Conservation (phyloP, 2,329 filamentous ascomycete species). For the Fusarium sp. region DNA sequence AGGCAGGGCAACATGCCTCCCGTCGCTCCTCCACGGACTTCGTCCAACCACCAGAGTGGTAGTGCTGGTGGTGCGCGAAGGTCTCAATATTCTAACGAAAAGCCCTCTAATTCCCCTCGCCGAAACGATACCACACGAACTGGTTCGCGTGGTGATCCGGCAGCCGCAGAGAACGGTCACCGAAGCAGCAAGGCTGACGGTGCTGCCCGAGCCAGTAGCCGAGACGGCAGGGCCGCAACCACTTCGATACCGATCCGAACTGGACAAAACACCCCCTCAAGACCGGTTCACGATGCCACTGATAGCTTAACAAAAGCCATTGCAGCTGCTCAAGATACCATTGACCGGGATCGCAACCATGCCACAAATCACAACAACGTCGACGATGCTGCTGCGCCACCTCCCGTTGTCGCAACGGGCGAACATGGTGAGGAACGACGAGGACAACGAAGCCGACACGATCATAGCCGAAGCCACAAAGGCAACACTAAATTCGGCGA, state of each 20-base stretch:
- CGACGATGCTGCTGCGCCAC: constrained; percentile 59
- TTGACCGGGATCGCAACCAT: constrained; percentile 48
- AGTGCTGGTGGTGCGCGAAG: constrained; percentile 60
- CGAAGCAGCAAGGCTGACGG: constrained; percentile 55
- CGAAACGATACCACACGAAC: constrained; percentile 55
- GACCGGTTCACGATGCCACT: constrained; percentile 79
- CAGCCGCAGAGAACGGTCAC: constrained; percentile 48
- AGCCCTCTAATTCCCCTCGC: constrained; percentile 58
- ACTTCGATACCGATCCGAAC: constrained; percentile 61
- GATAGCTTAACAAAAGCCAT: constrained; percentile 83
- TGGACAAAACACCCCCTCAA: constrained; percentile 59
- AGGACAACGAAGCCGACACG: constrained; percentile 68
- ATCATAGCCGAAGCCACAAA: constrained; percentile 70
- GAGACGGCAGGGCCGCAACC: constrained; percentile 55
- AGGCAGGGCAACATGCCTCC: constrained; percentile 74
- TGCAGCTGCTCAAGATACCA: constrained; percentile 51
- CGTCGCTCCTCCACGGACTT: constrained; percentile 83
- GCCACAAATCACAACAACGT: constrained; percentile 40
- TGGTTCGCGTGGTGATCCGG: constrained; percentile 52
- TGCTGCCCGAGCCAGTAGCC: constrained; percentile 55
- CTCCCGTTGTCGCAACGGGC: constrained; percentile 60
- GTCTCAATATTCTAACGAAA: constrained; percentile 60
- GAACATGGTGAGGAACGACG: constrained; percentile 62
- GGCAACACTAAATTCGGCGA: constrained; percentile 87
- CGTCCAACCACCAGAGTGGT: constrained; percentile 70